Conservation (phyloP, 2,329 filamentous ascomycete genomes). For the Cladophialophora yegresii region DNA sequence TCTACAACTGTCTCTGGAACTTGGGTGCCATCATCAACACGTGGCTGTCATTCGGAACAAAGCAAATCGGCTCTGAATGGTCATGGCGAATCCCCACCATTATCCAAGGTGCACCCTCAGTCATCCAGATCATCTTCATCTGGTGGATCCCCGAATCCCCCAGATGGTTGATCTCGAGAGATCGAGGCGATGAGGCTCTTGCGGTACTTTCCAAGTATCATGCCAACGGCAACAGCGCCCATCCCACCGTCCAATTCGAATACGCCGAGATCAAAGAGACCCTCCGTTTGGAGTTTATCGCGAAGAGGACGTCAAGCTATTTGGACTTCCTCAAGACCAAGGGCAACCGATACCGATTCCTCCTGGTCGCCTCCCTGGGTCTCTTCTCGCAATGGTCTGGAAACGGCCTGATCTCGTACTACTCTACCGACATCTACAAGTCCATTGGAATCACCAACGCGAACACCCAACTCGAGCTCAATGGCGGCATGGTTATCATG, state of each 20-base stretch:
- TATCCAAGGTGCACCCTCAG: conserved; percentile 64
- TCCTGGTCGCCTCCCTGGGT: conserved; percentile 56
- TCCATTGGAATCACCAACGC: conserved; percentile 62
- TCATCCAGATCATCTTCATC: conserved; percentile 57
- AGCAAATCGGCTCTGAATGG: conserved; percentile 49
- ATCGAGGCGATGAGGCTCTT: conserved; percentile 37
- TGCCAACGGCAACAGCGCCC: conserved; percentile 44
- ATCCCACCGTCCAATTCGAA: conserved; percentile 63
- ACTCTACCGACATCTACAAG: conserved; percentile 45
- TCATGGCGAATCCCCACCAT: conserved; percentile 66
- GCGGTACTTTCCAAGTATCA: conserved; percentile 43
- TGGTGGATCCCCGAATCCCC: conserved; percentile 69
- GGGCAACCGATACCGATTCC: conserved; percentile 57
- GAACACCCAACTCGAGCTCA: conserved; percentile 49
- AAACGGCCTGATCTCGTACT: conserved; percentile 46
- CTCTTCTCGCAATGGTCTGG: conserved; percentile 62
- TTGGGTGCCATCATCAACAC: conserved; percentile 55
- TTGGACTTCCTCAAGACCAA: conserved; percentile 63
- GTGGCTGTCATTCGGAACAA: conserved; percentile 53
- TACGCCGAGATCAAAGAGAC: conserved; percentile 67
- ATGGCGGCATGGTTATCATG: conserved; percentile 60
- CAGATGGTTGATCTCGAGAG: conserved; percentile 57
- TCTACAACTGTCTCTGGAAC: conserved; percentile 59
- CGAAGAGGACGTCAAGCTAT: conserved; percentile 55
- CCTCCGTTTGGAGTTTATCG: conserved; percentile 59